Evolutionary conservation across 23 red algal genomes (phyloP), one percentile per base, ranked within the genome.

Genomic region (Chondrus crispus): DNA sequence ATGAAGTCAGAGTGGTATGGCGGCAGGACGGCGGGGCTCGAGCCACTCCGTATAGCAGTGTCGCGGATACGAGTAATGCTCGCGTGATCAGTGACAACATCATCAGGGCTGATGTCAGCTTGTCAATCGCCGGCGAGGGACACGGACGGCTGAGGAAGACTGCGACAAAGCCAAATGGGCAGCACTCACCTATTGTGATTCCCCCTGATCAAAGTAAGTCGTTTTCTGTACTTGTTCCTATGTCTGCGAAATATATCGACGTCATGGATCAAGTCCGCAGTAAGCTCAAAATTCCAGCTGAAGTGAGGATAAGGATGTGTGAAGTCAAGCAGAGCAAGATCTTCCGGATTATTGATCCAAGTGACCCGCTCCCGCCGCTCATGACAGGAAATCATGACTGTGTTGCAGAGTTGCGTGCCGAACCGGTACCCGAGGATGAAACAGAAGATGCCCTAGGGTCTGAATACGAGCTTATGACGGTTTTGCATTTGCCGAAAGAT

Each of bases 1-100:
- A 93, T 71, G 94, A 99, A 89, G 91, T 99, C 11, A 83, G 82
- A 0, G 85, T 99, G 13, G 83, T 82, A 0, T 99, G 92, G 91
- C 88, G 95, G 5, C 89, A 82, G 52, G 81, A 90, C 78, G 82
- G 81, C 10, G 90, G 88, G 28, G 57, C 88, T 19, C 62, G 84
- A 47, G 44, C 84, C 6, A 84, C 82, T 76, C 33, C 68, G 28
- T 58, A 50, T 53, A 36, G 38, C 18, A 68, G 50, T 32, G 53
- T 41, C 22, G 55, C 40, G 32, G 82, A 86, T 35, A 77, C 73
- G 38, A 46, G 46, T 41, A 60, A 36, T 85, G 69, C 68, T 58
- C 60, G 37, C 26, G 79, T 68, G 68, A 77, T 54, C 30, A 71
- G 45, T 46, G 76, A 44, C 38, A 60, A 42, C 52, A 85, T 58